Evolutionary conservation across 805 yeast genomes (phyloP), one percentile per base, ranked within the genome.

Genomic region (Citeromyces matritensis): DNA sequence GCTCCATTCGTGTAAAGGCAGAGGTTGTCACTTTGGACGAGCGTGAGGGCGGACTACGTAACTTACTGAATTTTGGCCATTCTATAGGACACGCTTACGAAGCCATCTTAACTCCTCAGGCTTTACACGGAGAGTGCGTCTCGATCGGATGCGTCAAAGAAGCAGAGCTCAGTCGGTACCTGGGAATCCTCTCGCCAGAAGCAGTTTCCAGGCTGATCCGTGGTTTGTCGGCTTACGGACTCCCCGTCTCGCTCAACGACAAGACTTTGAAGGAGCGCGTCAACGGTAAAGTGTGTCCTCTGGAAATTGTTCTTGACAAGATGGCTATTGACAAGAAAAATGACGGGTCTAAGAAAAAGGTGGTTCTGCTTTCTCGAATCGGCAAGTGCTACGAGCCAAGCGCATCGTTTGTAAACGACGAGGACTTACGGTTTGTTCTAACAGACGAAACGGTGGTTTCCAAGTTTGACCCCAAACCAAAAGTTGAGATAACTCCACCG

Each of bases 101-200:
- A 60, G 97, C 98, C n/a, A 74, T 91, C 24, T 63, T 91, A 39
- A 86, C 97, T 4, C 98, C 98, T 6, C 84, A 86, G 53, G 91
- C 94, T 15, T 65, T 91, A 29, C 98, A 91, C 48, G 98, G 98
- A 37, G 98, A 91, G 57, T 91, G 98, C 66, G 98, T 91, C n/a
- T 68, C 97, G n/a, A 69, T 91, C 37, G 98, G 98, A 40, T 80
- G 85, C 69, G 76, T 91, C 23, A 69, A 75, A 45, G 98, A 91
- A 55, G 97, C 97, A 4, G 98, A 91, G 55, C 65, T 91, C 40
- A 68, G 95, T n/a, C 72, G 98, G 47, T 84, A 83, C 53, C 62
- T 82, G 45, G 96, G 96, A 15, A 69, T 83, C 33, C 60, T 91
- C 40, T 71, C 93, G 1, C 91, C 97, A 4, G 88, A 84, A 3